Percentiles rank a stretch among this genome's conserved stretches.
phyloP scores from a whole-genome alignment of 306 rosid genomes.

The Glycine latifolia region DNA sequence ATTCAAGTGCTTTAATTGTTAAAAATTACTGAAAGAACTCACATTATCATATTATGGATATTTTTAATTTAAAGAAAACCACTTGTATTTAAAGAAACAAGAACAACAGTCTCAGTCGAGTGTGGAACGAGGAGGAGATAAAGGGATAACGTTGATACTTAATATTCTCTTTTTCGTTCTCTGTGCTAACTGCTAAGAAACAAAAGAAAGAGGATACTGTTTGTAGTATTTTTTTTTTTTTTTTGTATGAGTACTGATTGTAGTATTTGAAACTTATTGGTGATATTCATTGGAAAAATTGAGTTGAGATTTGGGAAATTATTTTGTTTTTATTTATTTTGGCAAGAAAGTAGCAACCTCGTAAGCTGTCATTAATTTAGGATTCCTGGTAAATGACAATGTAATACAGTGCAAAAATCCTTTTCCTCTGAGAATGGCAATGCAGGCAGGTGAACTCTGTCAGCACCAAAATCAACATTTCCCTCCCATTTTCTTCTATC shows the following conservation, averaged over 20 bases:
- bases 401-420: neutral
- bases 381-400: neutral
- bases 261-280: too few relatives aligned
- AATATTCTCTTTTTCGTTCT: too few relatives aligned
- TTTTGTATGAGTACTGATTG: too few relatives aligned
- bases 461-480: slow-evolving; percentile 38
- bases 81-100: neutral
- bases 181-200: too few relatives aligned
- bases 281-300: neutral
- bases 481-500: slow-evolving; percentile 42
- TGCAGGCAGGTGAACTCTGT: slow-evolving; percentile 53
- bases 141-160: slow-evolving; percentile 4
- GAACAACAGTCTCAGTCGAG: neutral
- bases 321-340: neutral
- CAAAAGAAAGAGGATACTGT: too few relatives aligned
- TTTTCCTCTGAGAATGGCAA: slow-evolving; percentile 35
- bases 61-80: too few relatives aligned
- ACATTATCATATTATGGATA: neutral
- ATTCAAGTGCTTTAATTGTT: too few relatives aligned
- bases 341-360: neutral
- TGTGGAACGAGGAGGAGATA: neutral
- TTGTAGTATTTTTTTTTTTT: too few relatives aligned
- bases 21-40: too few relatives aligned
- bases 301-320: neutral
- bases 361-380: neutral